Conservation (phyloP, 2,329 filamentous ascomycete genomes). For the Cordyceps sp. region DNA sequence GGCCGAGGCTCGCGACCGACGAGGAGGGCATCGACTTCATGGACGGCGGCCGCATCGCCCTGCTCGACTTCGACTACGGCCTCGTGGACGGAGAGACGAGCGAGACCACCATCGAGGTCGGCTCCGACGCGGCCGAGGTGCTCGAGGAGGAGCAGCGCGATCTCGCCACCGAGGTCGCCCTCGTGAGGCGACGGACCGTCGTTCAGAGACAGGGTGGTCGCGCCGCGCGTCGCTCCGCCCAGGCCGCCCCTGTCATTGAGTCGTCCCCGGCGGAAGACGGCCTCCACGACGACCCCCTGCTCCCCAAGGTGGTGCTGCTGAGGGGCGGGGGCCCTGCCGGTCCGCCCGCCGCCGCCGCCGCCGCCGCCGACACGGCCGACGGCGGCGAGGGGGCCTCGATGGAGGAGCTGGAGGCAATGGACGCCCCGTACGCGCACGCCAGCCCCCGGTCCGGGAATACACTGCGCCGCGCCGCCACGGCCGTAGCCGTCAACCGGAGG, state of each 20-base stretch:
- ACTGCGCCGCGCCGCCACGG: slow-evolving; percentile 56
- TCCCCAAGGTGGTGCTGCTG: no score
- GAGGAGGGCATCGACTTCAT: slow-evolving; percentile 59
- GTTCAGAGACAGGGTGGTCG: slow-evolving; percentile 39
- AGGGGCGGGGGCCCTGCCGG: background rate
- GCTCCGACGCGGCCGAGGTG: slow-evolving; percentile 49
- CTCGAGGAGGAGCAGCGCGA: slow-evolving; percentile 60
- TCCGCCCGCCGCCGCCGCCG: slow-evolving; percentile 9
- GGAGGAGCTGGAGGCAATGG: slow-evolving; percentile 44
- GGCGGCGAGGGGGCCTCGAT: slow-evolving; percentile 29
- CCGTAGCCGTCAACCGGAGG: slow-evolving; percentile 57
- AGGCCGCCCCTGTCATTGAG: no score
- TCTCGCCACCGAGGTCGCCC: slow-evolving; percentile 61
- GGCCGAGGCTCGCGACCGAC: slow-evolving; percentile 39
- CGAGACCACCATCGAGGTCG: slow-evolving; percentile 57
- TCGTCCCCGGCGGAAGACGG: no score
- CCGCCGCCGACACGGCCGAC: slow-evolving; percentile 19
- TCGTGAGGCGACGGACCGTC: slow-evolving; percentile 59
- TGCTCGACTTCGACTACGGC: slow-evolving; percentile 59
- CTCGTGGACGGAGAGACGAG: slow-evolving; percentile 34
- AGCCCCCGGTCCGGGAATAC: slow-evolving; percentile 55
- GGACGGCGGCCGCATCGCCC: slow-evolving; percentile 58
- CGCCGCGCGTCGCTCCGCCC: slow-evolving; percentile 29
- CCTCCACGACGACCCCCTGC: no score
- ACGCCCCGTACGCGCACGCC: slow-evolving; percentile 57